A percentile compares a stretch with the other conserved stretches of the same genome.
Evolutionary conservation across 2,329 filamentous ascomycete species (phyloP).

Genomic region (Knufia fluminis): DNA sequence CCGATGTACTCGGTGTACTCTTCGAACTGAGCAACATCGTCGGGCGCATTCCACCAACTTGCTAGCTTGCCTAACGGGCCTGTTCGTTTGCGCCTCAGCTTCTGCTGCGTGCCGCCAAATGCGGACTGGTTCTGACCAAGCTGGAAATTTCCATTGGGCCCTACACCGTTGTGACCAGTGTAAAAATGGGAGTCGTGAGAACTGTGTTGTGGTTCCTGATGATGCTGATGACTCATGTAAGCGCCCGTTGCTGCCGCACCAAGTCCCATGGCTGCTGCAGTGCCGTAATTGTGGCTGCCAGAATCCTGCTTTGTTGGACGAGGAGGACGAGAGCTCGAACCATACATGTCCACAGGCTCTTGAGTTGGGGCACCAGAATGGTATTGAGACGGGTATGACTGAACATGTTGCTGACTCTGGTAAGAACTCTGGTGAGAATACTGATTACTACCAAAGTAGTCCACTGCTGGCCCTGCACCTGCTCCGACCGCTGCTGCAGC

Average conservation of each 20-base stretch:
- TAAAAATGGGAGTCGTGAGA: conserved; percentile 29
- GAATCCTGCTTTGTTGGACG: conserved; percentile 15
- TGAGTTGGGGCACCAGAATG: conserved; percentile 10
- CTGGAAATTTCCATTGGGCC: conserved; percentile 9
- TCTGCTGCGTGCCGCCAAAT: conserved; percentile 11
- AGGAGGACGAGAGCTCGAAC: conserved; percentile 19
- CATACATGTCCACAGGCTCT: conserved; percentile 7
- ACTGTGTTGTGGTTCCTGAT: conserved; percentile 27
- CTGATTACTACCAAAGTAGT: conserved; percentile 13
- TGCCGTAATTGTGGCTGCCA: conserved; percentile 27
- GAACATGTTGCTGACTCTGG: background rate
- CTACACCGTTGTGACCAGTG: conserved; percentile 15
- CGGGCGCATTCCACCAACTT: conserved; percentile 54
- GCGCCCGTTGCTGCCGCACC: conserved; percentile 34
- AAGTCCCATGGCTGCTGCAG: conserved; percentile 30
- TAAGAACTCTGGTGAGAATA: background rate
- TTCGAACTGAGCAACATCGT: conserved; percentile 57
- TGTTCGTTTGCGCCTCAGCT: conserved; percentile 40
- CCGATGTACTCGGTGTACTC: conserved; percentile 60
- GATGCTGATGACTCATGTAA: conserved; percentile 30
- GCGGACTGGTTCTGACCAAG: conserved; percentile 23
- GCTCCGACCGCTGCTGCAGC: conserved; percentile 4
- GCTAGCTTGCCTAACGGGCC: conserved; percentile 49
- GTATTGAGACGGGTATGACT: background rate
- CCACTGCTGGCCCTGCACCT: conserved; percentile 12